Base-by-base conservation (phyloP, 768 basidiomycete genomes). In the Hericium erinaceus region DNA sequence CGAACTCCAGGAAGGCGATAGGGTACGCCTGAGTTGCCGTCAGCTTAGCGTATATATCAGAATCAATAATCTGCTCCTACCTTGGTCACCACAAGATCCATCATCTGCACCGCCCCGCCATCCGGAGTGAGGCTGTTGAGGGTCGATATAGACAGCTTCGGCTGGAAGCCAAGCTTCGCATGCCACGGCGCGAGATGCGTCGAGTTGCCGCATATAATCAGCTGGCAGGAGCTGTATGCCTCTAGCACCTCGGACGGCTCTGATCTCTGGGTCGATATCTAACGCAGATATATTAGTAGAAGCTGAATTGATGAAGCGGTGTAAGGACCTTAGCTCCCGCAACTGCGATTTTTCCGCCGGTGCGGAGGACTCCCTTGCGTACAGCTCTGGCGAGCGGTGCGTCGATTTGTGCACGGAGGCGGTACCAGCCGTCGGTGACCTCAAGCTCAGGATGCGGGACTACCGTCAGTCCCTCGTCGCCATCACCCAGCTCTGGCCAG, bases 371-470 rank as follows among this genome's bases (percentile, higher is more conserved):
- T 0, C 89, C 85, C 24, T 77, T 79, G 49, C 75, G 74, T 9
- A 89, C 71, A 2, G 91, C 95, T 48, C 87, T 79, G 2, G 77
- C 77, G 20, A 99, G 74, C 3, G 88, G 80, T 18, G 73, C 71
- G 69, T 98, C 97, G 12, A 91, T 75, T 49, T 77, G 77, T 0
- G 92, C 89, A 13, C 84, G 81, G 7, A 98, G 75, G 28, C 85
- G 75, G 65, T 99, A 99, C 97, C 97, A 99, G 13, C 97, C 97
- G 67, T 99, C 97, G 0, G 93, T 94, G n/a, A 98, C 73, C 70
- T 98, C 97, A 6, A 99, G 70, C 61, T 84, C 80, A 0, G 85
- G 80, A 63, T 76, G 70, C 2, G 73, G 66, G 22, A 73, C 73
- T 26, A 70, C 64, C 4, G 72, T 64, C 18, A 69, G 53, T 3